These are phyloP conservation scores for Anthoceros angustus DNA, from an alignment of 225 moss, liverwort and hornwort genomes.

Conservation along the genomic window DNA sequence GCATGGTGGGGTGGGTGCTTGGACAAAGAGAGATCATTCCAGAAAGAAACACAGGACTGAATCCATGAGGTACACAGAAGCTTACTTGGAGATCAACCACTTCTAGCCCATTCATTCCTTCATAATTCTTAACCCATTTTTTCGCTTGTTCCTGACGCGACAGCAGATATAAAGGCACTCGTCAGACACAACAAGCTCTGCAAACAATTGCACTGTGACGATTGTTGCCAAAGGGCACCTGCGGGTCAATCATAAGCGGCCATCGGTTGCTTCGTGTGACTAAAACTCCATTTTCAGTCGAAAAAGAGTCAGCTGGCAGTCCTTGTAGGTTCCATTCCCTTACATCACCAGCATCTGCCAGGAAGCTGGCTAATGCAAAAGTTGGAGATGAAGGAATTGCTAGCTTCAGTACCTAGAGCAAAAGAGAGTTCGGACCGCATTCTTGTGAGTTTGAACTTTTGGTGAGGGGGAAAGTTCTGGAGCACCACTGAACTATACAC, in stretches of 20 bases:
- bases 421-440: not conserved
- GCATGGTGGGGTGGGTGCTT: not conserved
- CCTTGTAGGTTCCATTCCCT: slow-evolving; percentile 82
- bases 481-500: no score
- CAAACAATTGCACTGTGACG: not conserved
- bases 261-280: slow-evolving; percentile 64
- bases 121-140: slow-evolving; percentile 81
- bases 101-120: slow-evolving; percentile 31
- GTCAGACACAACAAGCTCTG: not conserved
- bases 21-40: not conserved
- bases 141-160: slow-evolving; percentile 66
- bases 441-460: not conserved
- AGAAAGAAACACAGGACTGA: not conserved
- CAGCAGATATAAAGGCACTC: not conserved
- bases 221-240: slow-evolving; percentile 15
- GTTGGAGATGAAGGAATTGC: slow-evolving; percentile 44
- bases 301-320: slow-evolving; percentile 60
- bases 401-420: slow-evolving; percentile 33
- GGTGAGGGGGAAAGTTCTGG: not conserved
- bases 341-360: slow-evolving; percentile 64
- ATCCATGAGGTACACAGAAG: not conserved
- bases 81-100: slow-evolving; percentile 62
- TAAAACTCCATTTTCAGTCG: slow-evolving; percentile 68
- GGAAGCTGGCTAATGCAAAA: slow-evolving; percentile 51
- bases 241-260: slow-evolving; percentile 85